These are phyloP conservation scores for Prinsepia uniflora DNA, from an alignment of 306 rosid genomes.

Conservation along the genomic window DNA sequence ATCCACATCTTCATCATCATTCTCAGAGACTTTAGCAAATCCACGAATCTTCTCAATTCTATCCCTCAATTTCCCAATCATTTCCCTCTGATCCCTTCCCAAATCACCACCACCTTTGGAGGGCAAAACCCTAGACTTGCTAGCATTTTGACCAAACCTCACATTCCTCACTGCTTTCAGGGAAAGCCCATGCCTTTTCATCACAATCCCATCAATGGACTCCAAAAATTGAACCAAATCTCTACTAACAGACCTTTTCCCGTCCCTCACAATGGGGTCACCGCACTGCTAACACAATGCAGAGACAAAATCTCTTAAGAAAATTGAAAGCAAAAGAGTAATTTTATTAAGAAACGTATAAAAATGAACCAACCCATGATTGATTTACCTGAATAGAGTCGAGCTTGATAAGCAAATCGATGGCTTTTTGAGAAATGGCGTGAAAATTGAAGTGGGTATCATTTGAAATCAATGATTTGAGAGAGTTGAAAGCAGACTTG, in stretches of 20 bases:
- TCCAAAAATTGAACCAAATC: conserved; percentile 68
- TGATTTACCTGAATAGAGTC: conserved; percentile 65
- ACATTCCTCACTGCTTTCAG: conserved; percentile 39
- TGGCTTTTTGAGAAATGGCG: conserved; percentile 45
- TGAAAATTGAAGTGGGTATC: conserved; percentile 41
- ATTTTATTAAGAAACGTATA: background rate
- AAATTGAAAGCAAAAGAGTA: background rate
- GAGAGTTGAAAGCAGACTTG: conserved; percentile 52
- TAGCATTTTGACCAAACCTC: conserved; percentile 38
- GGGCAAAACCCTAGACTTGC: conserved; percentile 31
- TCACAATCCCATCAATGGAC: conserved; percentile 54
- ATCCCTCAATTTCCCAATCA: conserved; percentile 57
- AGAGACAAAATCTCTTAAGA: background rate
- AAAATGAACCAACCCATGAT: background rate
- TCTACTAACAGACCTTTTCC: conserved; percentile 56
- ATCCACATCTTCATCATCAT: conserved; percentile 43
- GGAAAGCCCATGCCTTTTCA: conserved; percentile 39
- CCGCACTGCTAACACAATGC: conserved; percentile 35
- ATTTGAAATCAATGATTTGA: conserved; percentile 48
- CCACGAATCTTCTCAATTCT: conserved; percentile 70
- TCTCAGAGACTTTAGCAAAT: conserved; percentile 42
- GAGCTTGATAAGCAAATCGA: conserved; percentile 66
- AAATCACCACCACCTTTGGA: conserved; percentile 13
- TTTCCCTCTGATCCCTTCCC: conserved; percentile 44
- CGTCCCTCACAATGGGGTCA: conserved; percentile 67